Percentiles rank a stretch among this genome's conserved stretches.
These are phyloP conservation scores for Breviolum minutum DNA, from an alignment of 73 alveolate species.

Conservation along the genomic window DNA sequence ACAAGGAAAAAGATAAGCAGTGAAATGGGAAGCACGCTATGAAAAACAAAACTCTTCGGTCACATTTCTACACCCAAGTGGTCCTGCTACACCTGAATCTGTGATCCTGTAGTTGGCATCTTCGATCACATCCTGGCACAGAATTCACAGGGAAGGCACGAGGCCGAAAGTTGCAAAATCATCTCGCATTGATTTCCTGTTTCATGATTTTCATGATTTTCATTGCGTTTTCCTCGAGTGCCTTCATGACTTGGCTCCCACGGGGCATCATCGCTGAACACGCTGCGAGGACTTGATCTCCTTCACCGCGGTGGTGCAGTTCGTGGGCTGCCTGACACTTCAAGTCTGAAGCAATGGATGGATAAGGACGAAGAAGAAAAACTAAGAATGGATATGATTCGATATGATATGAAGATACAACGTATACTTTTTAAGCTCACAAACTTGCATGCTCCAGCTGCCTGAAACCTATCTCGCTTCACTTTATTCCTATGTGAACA, in stretches of 20 bases:
- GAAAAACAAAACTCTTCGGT: no score
- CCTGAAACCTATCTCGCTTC: neutral
- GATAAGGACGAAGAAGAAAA: neutral
- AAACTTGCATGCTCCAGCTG: no score
- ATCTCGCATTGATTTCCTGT: neutral
- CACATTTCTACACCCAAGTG: no score
- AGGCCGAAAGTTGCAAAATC: neutral
- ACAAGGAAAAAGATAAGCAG: no score
- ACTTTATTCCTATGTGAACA: no score
- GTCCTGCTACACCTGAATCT: neutral
- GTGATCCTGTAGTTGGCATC: neutral
- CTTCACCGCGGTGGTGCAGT: conserved; percentile 30
- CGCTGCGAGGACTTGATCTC: conserved; percentile 2
- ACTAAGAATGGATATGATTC: neutral
- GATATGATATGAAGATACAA: no score
- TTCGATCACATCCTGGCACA: conserved; percentile 20
- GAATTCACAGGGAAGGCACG: neutral
- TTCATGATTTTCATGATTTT: neutral
- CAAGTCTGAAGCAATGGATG: neutral
- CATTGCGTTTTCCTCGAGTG: neutral
- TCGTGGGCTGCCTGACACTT: conserved; percentile 31
- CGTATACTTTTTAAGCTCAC: no score
- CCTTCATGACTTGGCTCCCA: conserved; percentile 37
- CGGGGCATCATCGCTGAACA: neutral
- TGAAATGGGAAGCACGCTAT: no score